Evolutionary conservation across 257 asterid species (phyloP).

Genomic region (Ehretia macrophylla): DNA sequence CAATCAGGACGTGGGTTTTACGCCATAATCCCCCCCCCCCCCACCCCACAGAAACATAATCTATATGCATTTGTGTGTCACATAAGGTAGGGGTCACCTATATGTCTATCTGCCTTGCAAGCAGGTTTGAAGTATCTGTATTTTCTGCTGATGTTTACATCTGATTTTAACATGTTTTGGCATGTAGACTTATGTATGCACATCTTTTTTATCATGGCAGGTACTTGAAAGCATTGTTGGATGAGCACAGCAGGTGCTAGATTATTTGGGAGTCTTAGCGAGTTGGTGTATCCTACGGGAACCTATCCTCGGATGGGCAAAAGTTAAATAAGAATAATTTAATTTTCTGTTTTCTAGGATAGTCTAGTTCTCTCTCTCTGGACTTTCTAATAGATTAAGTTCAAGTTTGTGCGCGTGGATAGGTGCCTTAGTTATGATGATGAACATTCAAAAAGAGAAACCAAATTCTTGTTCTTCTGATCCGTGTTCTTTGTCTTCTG

Average conservation of each 20-base stretch:
- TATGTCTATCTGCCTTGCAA: too few species aligned
- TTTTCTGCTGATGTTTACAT: background rate
- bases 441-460: background rate
- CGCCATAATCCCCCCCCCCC: too few species aligned
- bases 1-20: background rate
- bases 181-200: conserved; percentile 7
- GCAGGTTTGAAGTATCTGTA: too few species aligned
- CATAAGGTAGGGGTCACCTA: too few species aligned
- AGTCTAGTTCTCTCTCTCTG: background rate
- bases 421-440: too few species aligned
- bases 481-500: background rate
- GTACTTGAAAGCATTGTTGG: conserved; percentile 56
- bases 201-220: conserved; percentile 36
- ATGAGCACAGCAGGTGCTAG: conserved; percentile 32
- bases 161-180: background rate
- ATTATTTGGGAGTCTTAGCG: conserved; percentile 26
- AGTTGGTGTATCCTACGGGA: conserved; percentile 31
- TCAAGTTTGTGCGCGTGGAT: background rate
- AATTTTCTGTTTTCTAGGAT: conserved; percentile 4
- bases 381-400: background rate
- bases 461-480: conserved; percentile 4
- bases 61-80: background rate
- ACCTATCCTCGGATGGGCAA: conserved; percentile 15
- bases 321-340: conserved; percentile 14
- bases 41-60: too few species aligned